Conservation (phyloP, 495 filamentous ascomycete genomes). For the Aeminium ludgeri region DNA sequence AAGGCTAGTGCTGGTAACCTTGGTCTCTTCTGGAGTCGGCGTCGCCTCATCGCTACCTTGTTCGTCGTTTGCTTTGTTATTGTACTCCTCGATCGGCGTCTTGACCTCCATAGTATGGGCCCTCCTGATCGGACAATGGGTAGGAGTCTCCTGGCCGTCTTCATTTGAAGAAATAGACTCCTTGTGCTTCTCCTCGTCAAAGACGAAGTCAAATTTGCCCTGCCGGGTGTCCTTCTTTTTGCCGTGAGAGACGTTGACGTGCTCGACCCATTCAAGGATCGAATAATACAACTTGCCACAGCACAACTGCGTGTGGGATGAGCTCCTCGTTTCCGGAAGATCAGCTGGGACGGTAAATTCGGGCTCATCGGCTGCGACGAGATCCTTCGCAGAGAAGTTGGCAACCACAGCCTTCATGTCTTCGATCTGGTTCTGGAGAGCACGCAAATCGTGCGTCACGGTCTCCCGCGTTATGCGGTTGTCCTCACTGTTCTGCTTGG, state of each 20-base stretch:
- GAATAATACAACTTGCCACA: background rate
- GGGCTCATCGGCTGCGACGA: too few relatives aligned
- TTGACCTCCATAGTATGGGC: background rate
- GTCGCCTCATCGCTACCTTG: too few relatives aligned
- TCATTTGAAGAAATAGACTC: background rate
- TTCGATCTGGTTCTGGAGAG: slow-evolving; percentile 3
- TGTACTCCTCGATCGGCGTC: background rate
- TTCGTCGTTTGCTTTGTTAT: too few relatives aligned
- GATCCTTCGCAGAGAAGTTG: background rate
- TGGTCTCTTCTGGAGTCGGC: too few relatives aligned
- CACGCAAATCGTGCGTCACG: background rate
- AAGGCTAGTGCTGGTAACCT: too few relatives aligned
- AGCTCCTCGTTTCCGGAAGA: background rate
- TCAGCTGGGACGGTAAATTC: too few relatives aligned
- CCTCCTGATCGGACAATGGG: background rate
- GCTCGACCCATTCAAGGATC: background rate
- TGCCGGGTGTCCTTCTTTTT: too few relatives aligned
- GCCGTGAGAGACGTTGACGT: background rate
- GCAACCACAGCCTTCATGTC: background rate
- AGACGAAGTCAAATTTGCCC: too few relatives aligned
- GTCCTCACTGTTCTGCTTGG: background rate
- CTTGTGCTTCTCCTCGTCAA: background rate
- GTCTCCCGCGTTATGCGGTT: background rate
- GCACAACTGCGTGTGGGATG: background rate
- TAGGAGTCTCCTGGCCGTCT: slow-evolving; percentile 1